Evolutionary conservation across 345 rosid genomes (phyloP), one percentile per base, ranked within the genome.

Genomic region (Eutrema japonicum): DNA sequence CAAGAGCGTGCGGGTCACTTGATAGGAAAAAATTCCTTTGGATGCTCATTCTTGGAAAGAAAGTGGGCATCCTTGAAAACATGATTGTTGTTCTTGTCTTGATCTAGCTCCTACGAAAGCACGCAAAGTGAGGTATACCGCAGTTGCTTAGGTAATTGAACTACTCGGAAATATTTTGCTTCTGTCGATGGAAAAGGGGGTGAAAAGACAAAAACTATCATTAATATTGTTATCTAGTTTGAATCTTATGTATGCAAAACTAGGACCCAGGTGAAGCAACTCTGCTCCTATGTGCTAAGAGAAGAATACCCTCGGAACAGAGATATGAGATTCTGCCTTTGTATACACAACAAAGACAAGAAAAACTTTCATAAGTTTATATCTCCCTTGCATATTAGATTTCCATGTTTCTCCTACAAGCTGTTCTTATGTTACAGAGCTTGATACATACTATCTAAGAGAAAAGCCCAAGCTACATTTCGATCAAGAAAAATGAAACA

Each of bases 1-100:
- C 85, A 72, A 94, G 83, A 59, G 98, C 97, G 70, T 83, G 85
- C 8, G 90, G 91, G 78, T 91, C 97, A 82, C 92, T 94, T 48
- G 92, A 92, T 54, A 94, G 81, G 67, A 91, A 94, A 94, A 63
- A 94, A 75, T 68, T 94, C 97, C 80, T 84, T 86, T 48, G 97
- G 90, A 68, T 80, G 83, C 36, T 82, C 93, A 79, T 86, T 85
- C 77, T 72, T 85, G 11, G 85, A 83, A 41, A 87, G 80, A 66
- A 80, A 88, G 62, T 85, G 82, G 64, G 86, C 80, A 82, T 93
- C 97, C 26, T 83, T 81, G 79, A 88, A 82, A 16, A 84, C 75
- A 41, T 88, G 80, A 79, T 74, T 92, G 48, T 45, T 81, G 56
- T 60, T 76, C 54, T 46, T 60, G 64, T 79, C 92, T 78, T 85